Evolutionary conservation across 768 basidiomycete species (phyloP), one percentile per base, ranked within the genome.

Genomic region (Lepiota brunneoincarnata): DNA sequence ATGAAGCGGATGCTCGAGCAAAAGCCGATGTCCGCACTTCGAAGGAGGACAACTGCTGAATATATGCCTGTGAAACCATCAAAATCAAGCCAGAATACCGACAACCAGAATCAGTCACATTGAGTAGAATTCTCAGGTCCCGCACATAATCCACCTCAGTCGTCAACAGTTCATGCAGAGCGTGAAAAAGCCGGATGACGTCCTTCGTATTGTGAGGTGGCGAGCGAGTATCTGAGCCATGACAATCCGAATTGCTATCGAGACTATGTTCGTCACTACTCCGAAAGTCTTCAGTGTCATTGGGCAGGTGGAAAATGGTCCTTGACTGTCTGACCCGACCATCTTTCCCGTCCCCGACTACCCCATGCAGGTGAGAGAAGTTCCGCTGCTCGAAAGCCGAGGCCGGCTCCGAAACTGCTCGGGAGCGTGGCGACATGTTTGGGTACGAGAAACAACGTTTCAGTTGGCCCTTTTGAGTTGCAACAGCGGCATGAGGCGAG

Each of bases 101-200:
- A 14, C 46, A 6, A 18, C 49, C 9, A 50, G 34, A 44, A 53
- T 46, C 49, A 56, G 56, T 12, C 66, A 92, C 93, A 58, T 79
- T 77, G 52, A 93, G 88, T 40, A 98, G 77, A 7, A 80, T 80
- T 56, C 84, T 81, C 62, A 98, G 69, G 69, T 95, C 93, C 48
- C 77, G 66, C 7, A 93, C 77, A 67, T 98, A 98, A 6, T 83
- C 83, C 17, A 83, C 74, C 73, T 98, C 96, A 0, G 93, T 95
- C 54, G 81, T 75, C 21, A 98, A 77, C 37, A 98, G 74, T 70
- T 98, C 96, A 59, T 83, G 76, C 46, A 98, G 79, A 5, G 92
- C 89, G 62, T 97, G 87, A 58, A 80, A 86, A 51, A 73, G 77
- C 45, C 83, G 67, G 12, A 75, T 59, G 34, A 73, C 63, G 44